Conservation (phyloP, 768 basidiomycete genomes). For the Leccinellum luteum region DNA sequence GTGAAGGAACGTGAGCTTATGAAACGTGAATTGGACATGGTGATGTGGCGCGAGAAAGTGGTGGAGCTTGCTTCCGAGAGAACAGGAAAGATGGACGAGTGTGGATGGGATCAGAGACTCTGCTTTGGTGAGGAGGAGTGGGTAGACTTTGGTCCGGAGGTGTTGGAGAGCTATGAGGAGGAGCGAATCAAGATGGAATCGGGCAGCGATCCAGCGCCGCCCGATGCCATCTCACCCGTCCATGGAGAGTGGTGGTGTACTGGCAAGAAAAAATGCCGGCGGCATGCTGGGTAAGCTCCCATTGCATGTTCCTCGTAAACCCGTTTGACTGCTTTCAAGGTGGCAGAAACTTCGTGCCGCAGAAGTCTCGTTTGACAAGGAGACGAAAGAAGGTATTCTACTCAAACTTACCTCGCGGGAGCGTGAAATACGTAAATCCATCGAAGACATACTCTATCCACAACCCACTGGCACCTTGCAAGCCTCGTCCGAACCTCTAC, state of each 20-base stretch:
- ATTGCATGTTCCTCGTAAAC: not conserved
- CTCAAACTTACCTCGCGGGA: conserved; percentile 68
- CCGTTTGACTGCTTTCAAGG: conserved; percentile 35
- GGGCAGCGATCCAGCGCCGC: conserved; percentile 39
- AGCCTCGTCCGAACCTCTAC: conserved; percentile 31
- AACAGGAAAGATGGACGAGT: conserved; percentile 62
- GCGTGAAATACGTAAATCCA: conserved; percentile 72
- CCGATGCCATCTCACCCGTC: conserved; percentile 29
- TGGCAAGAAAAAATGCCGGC: conserved; percentile 70
- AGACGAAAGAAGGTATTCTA: conserved; percentile 67
- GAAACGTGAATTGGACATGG: conserved; percentile 66
- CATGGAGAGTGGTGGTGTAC: conserved; percentile 76
- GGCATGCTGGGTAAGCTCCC: conserved; percentile 64
- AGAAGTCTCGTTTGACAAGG: conserved; percentile 74
- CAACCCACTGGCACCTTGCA: conserved; percentile 37
- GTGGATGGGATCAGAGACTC: conserved; percentile 88
- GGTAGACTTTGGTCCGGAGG: conserved; percentile 62
- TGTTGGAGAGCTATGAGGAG: conserved; percentile 68
- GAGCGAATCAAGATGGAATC: conserved; percentile 34
- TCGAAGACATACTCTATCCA: conserved; percentile 69
- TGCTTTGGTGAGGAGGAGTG: conserved; percentile 83
- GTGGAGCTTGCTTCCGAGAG: conserved; percentile 66
- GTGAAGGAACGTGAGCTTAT: conserved; percentile 60
- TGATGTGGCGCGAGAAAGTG: conserved; percentile 68
- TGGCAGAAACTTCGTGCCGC: conserved; percentile 78